Base-by-base conservation (phyloP, 2,329 filamentous ascomycete genomes). In the Talaromyces piceae region DNA sequence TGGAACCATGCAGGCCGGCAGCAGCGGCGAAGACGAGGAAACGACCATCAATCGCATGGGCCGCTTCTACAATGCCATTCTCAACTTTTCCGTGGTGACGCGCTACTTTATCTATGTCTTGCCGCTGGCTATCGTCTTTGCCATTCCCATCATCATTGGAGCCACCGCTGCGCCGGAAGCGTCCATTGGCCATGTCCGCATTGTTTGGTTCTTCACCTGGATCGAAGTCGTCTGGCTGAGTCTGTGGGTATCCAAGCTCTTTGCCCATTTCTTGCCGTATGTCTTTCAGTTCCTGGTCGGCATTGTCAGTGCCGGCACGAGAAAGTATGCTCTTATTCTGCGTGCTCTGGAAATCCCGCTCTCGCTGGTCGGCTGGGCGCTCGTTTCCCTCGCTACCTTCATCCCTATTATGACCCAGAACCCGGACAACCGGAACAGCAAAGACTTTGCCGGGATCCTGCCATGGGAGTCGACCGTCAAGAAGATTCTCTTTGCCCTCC, bases 181-280 rank as follows among this genome's bases (percentile, higher is more conserved):
- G 6, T 70, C 66, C 25, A 78, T 83, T 55, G 78, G 77, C 13
- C 76, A 76, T 20, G 79, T 83, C 4, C 67, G 73, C 6, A 72
- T 82, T 37, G 70, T 77, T 49, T 82, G 77, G 74, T 80, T 85
- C 67, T 85, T 83, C 67, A 74, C 76, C 16, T 85, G 82, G 82
- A 69, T 84, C 31, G 81, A 84, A 63, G 74, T 84, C 44, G 72
- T 84, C 49, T 85, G 82, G 82, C 67, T 81, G 31, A 78, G 77
- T 59, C 68, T 85, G 54, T 85, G 82, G 82, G 72, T 72, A 12
- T 78, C 77, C 57, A 85, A 85, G 63, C 68, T 83, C 45, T 64
- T 81, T 23, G 78, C 78, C 5, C 77, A 80, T 58, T 76, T 78
- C 57, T 61, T 84, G 44, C 82, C 82, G 1, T 75, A 68, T 45